Evolutionary conservation across 257 asterid species (phyloP), one percentile per base, ranked within the genome.

Genomic region (Handroanthus guayacan): DNA sequence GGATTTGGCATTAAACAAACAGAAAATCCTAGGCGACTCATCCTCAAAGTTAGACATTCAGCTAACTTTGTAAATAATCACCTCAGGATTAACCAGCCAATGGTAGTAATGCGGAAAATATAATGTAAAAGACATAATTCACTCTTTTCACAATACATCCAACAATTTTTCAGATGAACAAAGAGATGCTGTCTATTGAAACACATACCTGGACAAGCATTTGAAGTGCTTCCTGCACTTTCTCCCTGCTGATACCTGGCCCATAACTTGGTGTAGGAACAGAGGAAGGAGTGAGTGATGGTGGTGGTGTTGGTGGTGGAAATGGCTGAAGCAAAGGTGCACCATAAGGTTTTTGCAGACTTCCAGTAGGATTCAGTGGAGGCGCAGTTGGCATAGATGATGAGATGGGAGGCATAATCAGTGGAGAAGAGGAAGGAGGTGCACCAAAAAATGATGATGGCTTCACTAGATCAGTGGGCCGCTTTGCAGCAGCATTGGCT

Each of bases 281-380:
- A 80, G 88, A 62, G 44, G 88, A 75, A 34, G 98, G 96, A 77
- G 98, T 89, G 74, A 96, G 95, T 10, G 97, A 93, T 18, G 91
- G 97, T 47, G 99, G 98, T 13, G 99, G 99, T 13, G 92, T 89
- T 3, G 99, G 98, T 8, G 99, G 97, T 76, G 99, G 99, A 78
- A 93, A 96, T 71, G 99, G 98, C 93, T 96, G 97, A 61, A 96
- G 98, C 79, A 93, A 78, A n/a, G 99, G 98, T 62, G 96, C 83
- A 75, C 97, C 98, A 79, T 91, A 93, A 62, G 95, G 97, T 72
- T 92, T 89, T 75, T 86, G 97, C 38, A 87, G 77, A 82, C 65
- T 81, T 48, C 80, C 87, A 37, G 89, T 89, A 78, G 92, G 83
- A 79, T 85, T 87, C 57, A 90, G 80, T 50, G 95, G 96, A 67